phyloP scores from a whole-genome alignment of 768 basidiomycete genomes.

The Naganishia kalamii region DNA sequence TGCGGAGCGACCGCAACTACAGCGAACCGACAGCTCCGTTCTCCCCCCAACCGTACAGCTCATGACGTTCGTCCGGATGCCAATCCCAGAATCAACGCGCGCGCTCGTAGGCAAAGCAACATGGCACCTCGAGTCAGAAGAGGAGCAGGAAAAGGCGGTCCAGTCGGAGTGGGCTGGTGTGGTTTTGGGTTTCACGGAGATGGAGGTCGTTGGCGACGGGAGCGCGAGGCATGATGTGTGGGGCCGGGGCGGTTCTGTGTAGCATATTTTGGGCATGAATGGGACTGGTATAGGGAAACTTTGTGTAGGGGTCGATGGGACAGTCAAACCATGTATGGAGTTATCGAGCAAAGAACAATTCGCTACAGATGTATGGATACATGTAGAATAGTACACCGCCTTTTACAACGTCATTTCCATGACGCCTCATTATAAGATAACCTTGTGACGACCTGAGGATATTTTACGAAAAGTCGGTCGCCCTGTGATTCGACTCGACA shows the following conservation, averaged over 20 bases:
- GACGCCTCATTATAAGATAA: no score
- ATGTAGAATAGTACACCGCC: no score
- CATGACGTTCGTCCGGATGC: slow-evolving; percentile 20
- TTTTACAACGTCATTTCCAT: no score
- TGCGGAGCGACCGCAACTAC: no score
- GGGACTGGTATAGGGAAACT: no score
- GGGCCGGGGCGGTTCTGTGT: background rate
- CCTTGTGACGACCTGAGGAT: no score
- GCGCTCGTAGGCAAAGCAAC: background rate
- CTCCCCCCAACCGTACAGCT: slow-evolving; percentile 15
- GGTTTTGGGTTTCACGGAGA: slow-evolving; percentile 19
- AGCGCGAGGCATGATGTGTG: background rate
- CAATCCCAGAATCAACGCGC: slow-evolving; percentile 2
- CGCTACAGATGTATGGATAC: no score
- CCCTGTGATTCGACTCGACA: no score
- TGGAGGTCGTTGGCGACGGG: slow-evolving; percentile 4
- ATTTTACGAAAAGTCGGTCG: no score
- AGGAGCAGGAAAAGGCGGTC: slow-evolving; percentile 20
- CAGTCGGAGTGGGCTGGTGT: slow-evolving; percentile 24
- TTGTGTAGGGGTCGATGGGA: no score
- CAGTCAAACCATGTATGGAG: no score
- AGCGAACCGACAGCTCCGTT: background rate
- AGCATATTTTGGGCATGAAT: background rate
- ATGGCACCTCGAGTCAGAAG: slow-evolving; percentile 4
- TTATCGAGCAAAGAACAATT: no score